Percentiles rank a stretch among this genome's conserved stretches.
phyloP scores from a whole-genome alignment of 768 basidiomycete genomes.

The Agaricus subrufescens region DNA sequence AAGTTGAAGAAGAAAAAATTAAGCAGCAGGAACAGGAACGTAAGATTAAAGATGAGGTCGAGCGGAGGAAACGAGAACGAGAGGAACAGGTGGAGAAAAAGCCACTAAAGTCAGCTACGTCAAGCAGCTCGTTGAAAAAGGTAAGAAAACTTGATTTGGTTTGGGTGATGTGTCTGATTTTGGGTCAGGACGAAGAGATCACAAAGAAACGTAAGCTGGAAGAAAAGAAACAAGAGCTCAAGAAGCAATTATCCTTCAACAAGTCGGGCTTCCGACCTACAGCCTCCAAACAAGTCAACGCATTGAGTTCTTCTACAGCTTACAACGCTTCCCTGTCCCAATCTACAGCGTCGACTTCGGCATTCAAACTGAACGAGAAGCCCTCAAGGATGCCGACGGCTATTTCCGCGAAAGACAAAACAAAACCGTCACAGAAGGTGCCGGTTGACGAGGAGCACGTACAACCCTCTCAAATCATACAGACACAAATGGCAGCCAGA shows the following conservation, averaged over 20 bases:
- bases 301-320: conserved; percentile 33
- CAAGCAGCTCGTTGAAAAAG: conserved; percentile 43
- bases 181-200: conserved; percentile 57
- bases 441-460: conserved; percentile 44
- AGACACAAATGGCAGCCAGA: conserved; percentile 68
- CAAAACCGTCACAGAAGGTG: conserved; percentile 33
- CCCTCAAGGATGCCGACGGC: conserved; percentile 16
- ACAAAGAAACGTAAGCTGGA: conserved; percentile 69
- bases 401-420: conserved; percentile 40
- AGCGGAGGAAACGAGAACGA: conserved; percentile 76
- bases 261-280: conserved; percentile 36
- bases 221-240: conserved; percentile 25
- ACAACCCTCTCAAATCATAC: conserved; percentile 60
- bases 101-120: conserved; percentile 39
- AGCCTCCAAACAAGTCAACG: conserved; percentile 46
- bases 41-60: conserved; percentile 67
- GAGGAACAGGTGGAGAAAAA: conserved; percentile 75
- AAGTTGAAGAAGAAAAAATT: conserved; percentile 72
- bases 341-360: conserved; percentile 15
- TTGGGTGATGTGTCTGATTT: conserved; percentile 3
- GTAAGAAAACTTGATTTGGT: conserved; percentile 20
- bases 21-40: conserved; percentile 63
- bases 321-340: conserved; percentile 29
- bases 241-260: conserved; percentile 56
- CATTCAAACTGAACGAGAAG: conserved; percentile 34